Evolutionary conservation across 108 stramenopile genomes (phyloP).

Genomic region (Stephanodiscus triporus): DNA sequence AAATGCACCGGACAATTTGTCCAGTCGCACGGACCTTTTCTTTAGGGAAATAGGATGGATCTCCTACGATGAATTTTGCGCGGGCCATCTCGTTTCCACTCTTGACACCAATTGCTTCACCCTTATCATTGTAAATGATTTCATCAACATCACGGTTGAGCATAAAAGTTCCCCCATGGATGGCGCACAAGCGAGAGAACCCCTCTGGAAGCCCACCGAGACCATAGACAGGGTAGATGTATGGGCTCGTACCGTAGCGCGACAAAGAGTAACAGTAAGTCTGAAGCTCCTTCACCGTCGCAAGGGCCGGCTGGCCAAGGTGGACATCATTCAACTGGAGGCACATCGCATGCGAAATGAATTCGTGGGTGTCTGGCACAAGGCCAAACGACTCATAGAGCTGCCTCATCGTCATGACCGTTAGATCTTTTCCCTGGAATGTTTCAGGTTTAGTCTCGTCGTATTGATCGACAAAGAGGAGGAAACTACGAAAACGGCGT

Average conservation of each 20-base stretch:
- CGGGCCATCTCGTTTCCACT: constrained; percentile 94
- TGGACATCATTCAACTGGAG: constrained; percentile 93
- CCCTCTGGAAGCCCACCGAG: constrained; percentile 98
- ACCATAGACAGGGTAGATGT: constrained; percentile 99
- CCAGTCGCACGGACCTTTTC: constrained; percentile 85
- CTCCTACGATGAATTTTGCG: constrained; percentile 96
- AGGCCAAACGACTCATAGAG: constrained; percentile 95
- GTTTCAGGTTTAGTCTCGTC: constrained; percentile 77
- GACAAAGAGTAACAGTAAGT: constrained; percentile 93
- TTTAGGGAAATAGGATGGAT: constrained; percentile 95
- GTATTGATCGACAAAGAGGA: constrained; percentile 91
- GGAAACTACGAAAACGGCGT: constrained; percentile 96
- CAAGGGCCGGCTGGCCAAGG: constrained; percentile 90
- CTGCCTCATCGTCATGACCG: constrained; percentile 92
- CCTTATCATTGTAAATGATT: constrained; percentile 86
- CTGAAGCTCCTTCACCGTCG: constrained; percentile 90
- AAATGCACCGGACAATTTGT: constrained; percentile 95
- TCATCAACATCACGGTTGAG: constrained; percentile 97
- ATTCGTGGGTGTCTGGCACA: constrained; percentile 93
- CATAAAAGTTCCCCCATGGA: constrained; percentile 99
- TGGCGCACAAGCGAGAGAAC: constrained; percentile 98
- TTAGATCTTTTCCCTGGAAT: constrained; percentile 88
- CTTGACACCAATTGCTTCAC: constrained; percentile 91
- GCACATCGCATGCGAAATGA: constrained; percentile 99
- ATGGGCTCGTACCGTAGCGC: constrained; percentile 95